Evolutionary conservation across 2,329 filamentous ascomycete species (phyloP).

Genomic region (Phialophora tarda): DNA sequence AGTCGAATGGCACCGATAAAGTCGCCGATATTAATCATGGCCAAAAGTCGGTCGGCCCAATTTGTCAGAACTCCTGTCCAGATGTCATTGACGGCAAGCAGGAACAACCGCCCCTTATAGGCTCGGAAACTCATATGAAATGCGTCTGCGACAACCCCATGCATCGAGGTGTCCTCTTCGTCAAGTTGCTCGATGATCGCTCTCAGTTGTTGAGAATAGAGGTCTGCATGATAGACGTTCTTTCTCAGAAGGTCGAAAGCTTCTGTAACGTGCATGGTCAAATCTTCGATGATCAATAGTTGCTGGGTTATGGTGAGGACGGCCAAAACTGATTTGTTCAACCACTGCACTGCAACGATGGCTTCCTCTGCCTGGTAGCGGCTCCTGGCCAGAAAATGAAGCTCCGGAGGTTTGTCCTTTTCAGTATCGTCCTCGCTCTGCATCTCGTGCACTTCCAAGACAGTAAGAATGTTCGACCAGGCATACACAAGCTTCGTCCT

Average conservation of each 20-base stretch:
- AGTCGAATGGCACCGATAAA: conserved; percentile 89
- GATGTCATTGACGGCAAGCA: conserved; percentile 91
- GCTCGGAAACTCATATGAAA: conserved; percentile 98
- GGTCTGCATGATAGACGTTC: conserved; percentile 87
- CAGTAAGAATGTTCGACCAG: conserved; percentile 97
- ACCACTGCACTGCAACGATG: conserved; percentile 95
- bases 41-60: conserved; percentile 92
- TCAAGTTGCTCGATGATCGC: conserved; percentile 85
- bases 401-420: conserved; percentile 75
- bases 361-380: conserved; percentile 94
- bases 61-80: conserved; percentile 92
- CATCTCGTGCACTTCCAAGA: conserved; percentile 83
- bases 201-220: conserved; percentile 87
- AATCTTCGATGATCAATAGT: conserved; percentile 89
- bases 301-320: conserved; percentile 94
- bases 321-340: conserved; percentile 88
- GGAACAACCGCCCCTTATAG: conserved; percentile 91
- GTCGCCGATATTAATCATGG: conserved; percentile 95
- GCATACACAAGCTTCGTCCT: conserved; percentile 91
- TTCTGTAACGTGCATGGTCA: conserved; percentile 86
- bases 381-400: conserved; percentile 81
- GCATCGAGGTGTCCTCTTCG: conserved; percentile 85
- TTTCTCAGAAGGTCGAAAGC: conserved; percentile 90
- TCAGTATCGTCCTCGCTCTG: conserved; percentile 63
- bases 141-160: conserved; percentile 93